A percentile compares a stretch with the other conserved stretches of the same genome.
These are phyloP conservation scores for Bruguiera parviflora DNA, from an alignment of 345 rosid genomes.

Conservation along the genomic window DNA sequence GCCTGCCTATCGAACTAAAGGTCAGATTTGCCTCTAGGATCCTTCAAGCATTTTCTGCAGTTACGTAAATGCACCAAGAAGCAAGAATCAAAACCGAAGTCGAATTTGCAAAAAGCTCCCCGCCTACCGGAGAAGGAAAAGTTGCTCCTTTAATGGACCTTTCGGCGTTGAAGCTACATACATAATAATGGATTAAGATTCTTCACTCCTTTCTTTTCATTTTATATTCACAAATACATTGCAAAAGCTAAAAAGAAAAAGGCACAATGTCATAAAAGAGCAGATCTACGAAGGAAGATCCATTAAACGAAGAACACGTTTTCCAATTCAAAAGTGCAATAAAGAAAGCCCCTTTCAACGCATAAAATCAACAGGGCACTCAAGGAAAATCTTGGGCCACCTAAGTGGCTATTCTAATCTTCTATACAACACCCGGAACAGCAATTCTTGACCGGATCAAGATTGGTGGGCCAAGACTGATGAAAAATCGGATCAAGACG, in stretches of 20 bases:
- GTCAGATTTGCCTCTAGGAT: conserved; percentile 8
- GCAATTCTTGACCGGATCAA: conserved; percentile 19
- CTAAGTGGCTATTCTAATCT: conserved; percentile 5
- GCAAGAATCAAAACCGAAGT: background rate
- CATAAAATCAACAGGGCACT: conserved; percentile 1
- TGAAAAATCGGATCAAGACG: background rate
- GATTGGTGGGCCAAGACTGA: background rate
- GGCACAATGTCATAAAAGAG: background rate
- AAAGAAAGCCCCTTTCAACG: conserved; percentile 2
- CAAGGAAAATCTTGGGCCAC: conserved; percentile 2
- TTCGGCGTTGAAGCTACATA: conserved; percentile 4
- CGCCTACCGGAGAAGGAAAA: conserved; percentile 9
- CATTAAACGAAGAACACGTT: background rate
- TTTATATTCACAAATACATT: background rate
- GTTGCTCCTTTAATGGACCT: background rate
- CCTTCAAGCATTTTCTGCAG: background rate
- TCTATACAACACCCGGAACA: background rate
- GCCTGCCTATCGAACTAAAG: background rate
- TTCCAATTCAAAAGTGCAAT: background rate
- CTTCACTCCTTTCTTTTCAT: conserved; percentile 9
- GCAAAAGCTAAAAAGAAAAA: conserved; percentile 2
- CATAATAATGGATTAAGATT: conserved; percentile 13
- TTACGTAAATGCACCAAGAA: conserved; percentile 4
- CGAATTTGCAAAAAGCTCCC: conserved; percentile 3
- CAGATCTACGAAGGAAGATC: conserved; percentile 16